Base-by-base conservation (phyloP, 2,329 filamentous ascomycete species). In the Botrytis hyacinthi region DNA sequence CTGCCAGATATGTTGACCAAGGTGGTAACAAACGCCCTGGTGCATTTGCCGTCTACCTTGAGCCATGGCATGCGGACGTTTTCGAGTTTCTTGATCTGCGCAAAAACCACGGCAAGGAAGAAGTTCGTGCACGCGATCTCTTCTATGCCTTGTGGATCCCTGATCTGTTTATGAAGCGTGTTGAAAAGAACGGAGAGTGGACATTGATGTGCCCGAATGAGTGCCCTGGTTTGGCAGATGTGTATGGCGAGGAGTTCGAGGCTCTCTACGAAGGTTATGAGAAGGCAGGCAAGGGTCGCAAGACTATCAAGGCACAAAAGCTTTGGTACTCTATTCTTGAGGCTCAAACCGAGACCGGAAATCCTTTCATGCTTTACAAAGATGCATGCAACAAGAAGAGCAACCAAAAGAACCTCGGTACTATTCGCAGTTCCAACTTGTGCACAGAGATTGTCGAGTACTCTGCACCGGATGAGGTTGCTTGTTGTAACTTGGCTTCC, bases 331-430 rank as follows among this genome's bases (percentile, higher is more conserved):
- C 95, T 78, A 97, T 99, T 77, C 89, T 99, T 66, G 96, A 99
- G 86, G 93, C 96, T 68, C 96, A 99, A 86, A 98, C 95, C 48
- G 96, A 99, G 90, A 99, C 96, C 63, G 96, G 96, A 79, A 98
- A 97, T 85, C 96, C 96, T 67, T 99, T 97, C 86, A 99, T 99
- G 94, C 91, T 98, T 75, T 99, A 99, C 91, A 99, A 99, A 88
- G 96, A 99, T 85, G 89, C 91, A 81, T 95, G 93, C 90, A 99
- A 99, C 90, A 91, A 91, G 83, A 99, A 99, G 92, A 98, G 95
- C 88, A 99, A 99, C 89, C 96, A 99, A 87, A 98, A 99, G 92
- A 99, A 99, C 85, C 88, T 99, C 46, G 96, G 96, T 78, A 98
- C 95, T 76, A 99, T 99, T 80, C 94, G 94, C 84, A 98, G 94